Evolutionary conservation across 169 alveolate species (phyloP).

Genomic region (Plasmodium reichenowi): DNA sequence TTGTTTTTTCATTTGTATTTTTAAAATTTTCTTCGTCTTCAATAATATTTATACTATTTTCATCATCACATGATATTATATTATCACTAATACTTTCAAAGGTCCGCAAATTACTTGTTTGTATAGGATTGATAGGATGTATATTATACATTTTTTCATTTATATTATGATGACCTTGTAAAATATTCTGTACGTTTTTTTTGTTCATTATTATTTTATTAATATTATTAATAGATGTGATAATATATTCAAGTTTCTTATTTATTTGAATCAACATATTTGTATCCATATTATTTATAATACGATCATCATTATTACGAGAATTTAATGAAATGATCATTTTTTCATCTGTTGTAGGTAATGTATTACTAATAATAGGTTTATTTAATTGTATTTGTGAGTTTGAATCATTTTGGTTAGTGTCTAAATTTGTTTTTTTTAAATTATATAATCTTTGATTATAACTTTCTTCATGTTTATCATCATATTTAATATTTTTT

Average conservation of each 20-base stretch:
- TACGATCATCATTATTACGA: neutral
- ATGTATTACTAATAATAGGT: neutral
- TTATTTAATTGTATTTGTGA: neutral
- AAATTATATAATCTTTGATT: neutral
- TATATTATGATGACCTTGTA: too few species aligned
- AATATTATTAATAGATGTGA: conserved; percentile 63
- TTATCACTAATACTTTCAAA: conserved; percentile 2
- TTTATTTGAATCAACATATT: conserved; percentile 28
- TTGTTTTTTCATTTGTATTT: neutral
- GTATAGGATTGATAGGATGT: neutral
- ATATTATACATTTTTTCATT: neutral
- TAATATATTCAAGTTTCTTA: conserved; percentile 50
- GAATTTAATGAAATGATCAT: neutral
- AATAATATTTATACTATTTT: conserved; percentile 1
- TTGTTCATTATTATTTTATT: conserved; percentile 12
- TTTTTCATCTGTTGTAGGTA: neutral
- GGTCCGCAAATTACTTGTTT: neutral
- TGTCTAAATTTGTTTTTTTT: neutral
- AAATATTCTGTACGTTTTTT: neutral
- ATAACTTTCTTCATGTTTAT: too few species aligned
- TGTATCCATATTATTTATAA: neutral
- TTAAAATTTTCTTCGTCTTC: neutral
- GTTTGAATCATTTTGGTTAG: neutral
- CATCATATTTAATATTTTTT: neutral
- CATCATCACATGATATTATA: neutral